A percentile compares a stretch with the other conserved stretches of the same genome.
Conservation (phyloP, 2,329 filamentous ascomycete genomes). For the Pseudogymnoascus sp. region DNA sequence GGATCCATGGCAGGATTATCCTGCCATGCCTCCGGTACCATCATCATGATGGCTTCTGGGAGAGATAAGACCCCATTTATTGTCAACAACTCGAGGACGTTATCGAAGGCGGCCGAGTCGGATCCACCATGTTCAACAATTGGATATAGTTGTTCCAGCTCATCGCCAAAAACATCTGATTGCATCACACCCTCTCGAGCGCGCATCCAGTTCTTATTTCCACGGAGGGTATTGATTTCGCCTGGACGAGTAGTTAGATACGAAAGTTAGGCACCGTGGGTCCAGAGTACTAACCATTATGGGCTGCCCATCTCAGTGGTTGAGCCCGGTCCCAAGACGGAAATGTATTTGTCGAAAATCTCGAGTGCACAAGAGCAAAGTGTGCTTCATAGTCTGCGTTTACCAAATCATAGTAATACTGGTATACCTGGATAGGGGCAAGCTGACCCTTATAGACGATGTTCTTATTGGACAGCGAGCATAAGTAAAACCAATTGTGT, state of each 20-base stretch:
- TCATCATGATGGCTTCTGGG: slow-evolving; percentile 94
- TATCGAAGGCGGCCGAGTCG: slow-evolving; percentile 95
- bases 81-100: slow-evolving; percentile 85
- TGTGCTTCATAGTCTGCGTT: slow-evolving; percentile 96
- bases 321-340: slow-evolving; percentile 97
- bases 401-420: slow-evolving; percentile 95
- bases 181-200: slow-evolving; percentile 92
- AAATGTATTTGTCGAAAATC: slow-evolving; percentile 98
- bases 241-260: slow-evolving; percentile 33
- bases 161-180: slow-evolving; percentile 85
- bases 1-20: slow-evolving; percentile 88
- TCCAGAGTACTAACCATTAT: slow-evolving; percentile 62
- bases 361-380: slow-evolving; percentile 93
- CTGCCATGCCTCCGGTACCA: slow-evolving; percentile 98
- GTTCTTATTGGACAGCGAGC: slow-evolving; percentile 91
- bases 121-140: slow-evolving; percentile 96
- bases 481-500: slow-evolving; percentile 98
- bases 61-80: slow-evolving; percentile 95
- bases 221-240: slow-evolving; percentile 94
- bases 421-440: slow-evolving; percentile 89
- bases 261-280: slow-evolving; percentile 19
- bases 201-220: slow-evolving; percentile 99
- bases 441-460: slow-evolving; percentile 99
- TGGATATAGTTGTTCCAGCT: slow-evolving; percentile 83
- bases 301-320: slow-evolving; percentile 90